A percentile compares a stretch with the other conserved stretches of the same genome.
phyloP scores from a whole-genome alignment of 345 rosid genomes.

The Pistacia vera region DNA sequence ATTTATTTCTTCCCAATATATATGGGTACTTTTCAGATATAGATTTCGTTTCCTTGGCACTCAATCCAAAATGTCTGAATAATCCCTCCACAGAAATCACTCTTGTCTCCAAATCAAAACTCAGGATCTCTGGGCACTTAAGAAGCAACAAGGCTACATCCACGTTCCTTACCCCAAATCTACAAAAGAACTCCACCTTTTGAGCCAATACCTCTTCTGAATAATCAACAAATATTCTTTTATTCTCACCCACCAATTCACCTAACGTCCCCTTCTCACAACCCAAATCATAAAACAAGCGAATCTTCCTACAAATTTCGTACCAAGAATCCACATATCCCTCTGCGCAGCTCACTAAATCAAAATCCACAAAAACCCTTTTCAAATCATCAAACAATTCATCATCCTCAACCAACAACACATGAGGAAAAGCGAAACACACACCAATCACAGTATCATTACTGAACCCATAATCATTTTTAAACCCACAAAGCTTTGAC shows the following conservation, averaged over 20 bases:
- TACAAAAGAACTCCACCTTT: slow-evolving; percentile 48
- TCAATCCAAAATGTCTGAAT: slow-evolving; percentile 55
- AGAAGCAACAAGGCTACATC: slow-evolving; percentile 57
- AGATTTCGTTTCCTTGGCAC: slow-evolving; percentile 32
- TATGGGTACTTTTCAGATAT: slow-evolving; percentile 34
- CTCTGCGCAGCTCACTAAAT: slow-evolving; percentile 35
- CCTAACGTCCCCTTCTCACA: slow-evolving; percentile 48
- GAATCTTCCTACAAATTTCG: slow-evolving; percentile 43
- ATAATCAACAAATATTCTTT: slow-evolving; percentile 39
- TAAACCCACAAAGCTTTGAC: slow-evolving; percentile 37
- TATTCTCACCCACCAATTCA: slow-evolving; percentile 47
- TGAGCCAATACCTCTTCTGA: slow-evolving; percentile 41
- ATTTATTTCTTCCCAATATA: slow-evolving; percentile 48
- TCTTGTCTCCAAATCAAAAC: slow-evolving; percentile 41
- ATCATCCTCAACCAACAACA: slow-evolving; percentile 29
- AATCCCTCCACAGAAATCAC: slow-evolving; percentile 52
- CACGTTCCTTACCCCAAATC: slow-evolving; percentile 43
- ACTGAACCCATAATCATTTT: slow-evolving; percentile 40
- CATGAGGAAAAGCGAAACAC: slow-evolving; percentile 61
- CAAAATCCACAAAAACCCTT: slow-evolving; percentile 43
- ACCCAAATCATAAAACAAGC: slow-evolving; percentile 53
- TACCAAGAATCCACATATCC: slow-evolving; percentile 58
- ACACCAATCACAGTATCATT: slow-evolving; percentile 45
- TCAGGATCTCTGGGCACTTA: slow-evolving; percentile 40
- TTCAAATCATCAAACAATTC: slow-evolving; percentile 53